Evolutionary conservation across 345 rosid genomes (phyloP).

Genomic region (Euphorbia pulcherrima): DNA sequence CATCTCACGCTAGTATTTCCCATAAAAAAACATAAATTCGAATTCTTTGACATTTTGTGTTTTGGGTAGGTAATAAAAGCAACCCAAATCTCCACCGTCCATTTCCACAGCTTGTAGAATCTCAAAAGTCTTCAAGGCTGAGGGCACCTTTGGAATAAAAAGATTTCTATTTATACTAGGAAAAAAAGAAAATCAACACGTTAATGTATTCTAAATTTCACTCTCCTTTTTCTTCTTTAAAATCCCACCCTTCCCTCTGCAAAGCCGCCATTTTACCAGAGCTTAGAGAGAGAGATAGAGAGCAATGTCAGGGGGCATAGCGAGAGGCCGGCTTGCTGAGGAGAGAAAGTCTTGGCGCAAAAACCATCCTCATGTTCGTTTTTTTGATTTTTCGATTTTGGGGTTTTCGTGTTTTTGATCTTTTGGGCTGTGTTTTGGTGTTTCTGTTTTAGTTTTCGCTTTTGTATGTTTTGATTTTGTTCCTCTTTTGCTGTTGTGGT

Average conservation of each 20-base stretch:
- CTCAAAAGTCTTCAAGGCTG: background rate
- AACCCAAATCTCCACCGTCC: background rate
- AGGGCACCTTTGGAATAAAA: slow-evolving; percentile 2
- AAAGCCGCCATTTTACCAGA: background rate
- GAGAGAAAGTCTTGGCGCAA: slow-evolving; percentile 95
- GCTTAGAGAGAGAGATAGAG: background rate
- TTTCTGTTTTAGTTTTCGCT: background rate
- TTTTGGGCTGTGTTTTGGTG: background rate
- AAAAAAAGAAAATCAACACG: background rate
- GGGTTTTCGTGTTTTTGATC: background rate
- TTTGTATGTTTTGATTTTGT: background rate
- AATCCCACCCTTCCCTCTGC: background rate
- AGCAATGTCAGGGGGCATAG: slow-evolving; percentile 80
- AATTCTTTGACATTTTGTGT: background rate
- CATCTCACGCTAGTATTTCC: slow-evolving; percentile 6
- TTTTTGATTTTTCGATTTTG: background rate
- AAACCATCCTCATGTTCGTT: slow-evolving; percentile 91
- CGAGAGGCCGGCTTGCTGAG: slow-evolving; percentile 91
- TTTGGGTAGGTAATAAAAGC: background rate
- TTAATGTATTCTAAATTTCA: background rate
- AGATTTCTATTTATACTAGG: background rate
- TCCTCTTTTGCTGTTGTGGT: background rate
- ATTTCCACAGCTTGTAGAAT: background rate
- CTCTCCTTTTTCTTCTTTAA: background rate
- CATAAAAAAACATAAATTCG: background rate